Percentiles rank a stretch among this genome's conserved stretches.
phyloP scores from a whole-genome alignment of 305 asterid species.

The Fraxinus dipetala region DNA sequence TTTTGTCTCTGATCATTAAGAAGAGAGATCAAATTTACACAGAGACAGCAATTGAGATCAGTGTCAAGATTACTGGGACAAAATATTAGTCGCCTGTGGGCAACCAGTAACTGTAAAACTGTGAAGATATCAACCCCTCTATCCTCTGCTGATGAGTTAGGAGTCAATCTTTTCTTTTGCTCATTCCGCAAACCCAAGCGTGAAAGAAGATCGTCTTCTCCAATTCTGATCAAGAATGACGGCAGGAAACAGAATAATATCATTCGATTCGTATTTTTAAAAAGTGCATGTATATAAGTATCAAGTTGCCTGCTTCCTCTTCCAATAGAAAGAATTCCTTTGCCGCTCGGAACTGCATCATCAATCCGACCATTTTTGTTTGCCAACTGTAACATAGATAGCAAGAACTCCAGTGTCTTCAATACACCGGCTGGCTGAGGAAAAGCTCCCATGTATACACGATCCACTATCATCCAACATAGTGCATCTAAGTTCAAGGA shows the following conservation, averaged over 20 bases:
- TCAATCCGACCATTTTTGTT: slow-evolving; percentile 95
- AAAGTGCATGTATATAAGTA: slow-evolving; percentile 65
- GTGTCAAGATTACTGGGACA: slow-evolving; percentile 92
- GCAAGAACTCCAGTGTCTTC: slow-evolving; percentile 86
- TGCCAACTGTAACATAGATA: slow-evolving; percentile 96
- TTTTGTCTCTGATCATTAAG: slow-evolving; percentile 71
- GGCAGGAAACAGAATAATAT: slow-evolving; percentile 89
- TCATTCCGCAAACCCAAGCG: slow-evolving; percentile 75
- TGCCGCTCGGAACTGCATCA: slow-evolving; percentile 75
- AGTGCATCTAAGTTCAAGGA: slow-evolving; percentile 78
- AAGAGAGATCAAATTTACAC: slow-evolving; percentile 78
- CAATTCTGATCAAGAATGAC: slow-evolving; percentile 67
- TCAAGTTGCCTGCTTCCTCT: slow-evolving; percentile 96
- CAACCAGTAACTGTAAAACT: slow-evolving; percentile 82
- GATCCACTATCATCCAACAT: slow-evolving; percentile 90
- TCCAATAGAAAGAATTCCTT: slow-evolving; percentile 86
- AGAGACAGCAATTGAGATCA: slow-evolving; percentile 89
- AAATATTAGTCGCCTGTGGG: slow-evolving; percentile 80
- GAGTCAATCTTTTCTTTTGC: slow-evolving; percentile 52
- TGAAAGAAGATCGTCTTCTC: slow-evolving; percentile 87
- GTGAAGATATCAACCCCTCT: slow-evolving; percentile 67
- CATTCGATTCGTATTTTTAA: slow-evolving; percentile 81
- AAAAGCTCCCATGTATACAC: slow-evolving; percentile 95
- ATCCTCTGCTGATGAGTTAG: slow-evolving; percentile 51
- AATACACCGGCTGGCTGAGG: slow-evolving; percentile 84